A percentile compares a stretch with the other conserved stretches of the same genome.
Evolutionary conservation across 2,329 filamentous ascomycete genomes (phyloP).

Genomic region (Teratosphaeria viscida): DNA sequence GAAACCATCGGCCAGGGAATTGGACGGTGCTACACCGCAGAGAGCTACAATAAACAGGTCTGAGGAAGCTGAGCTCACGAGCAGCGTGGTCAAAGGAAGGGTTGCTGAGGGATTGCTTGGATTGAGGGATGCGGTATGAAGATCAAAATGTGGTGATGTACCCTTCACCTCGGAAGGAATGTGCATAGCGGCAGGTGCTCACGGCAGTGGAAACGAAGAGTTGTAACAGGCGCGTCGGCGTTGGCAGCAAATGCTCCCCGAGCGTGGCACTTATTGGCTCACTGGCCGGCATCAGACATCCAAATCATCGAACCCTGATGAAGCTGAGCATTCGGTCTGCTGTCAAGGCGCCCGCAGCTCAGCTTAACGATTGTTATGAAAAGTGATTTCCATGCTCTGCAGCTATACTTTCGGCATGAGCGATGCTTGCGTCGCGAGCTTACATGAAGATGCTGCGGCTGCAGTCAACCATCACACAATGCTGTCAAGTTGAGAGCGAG

Average conservation of each 20-base stretch:
- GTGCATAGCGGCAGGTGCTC: neutral
- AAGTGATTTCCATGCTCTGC: neutral
- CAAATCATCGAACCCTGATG: neutral
- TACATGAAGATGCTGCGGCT: neutral
- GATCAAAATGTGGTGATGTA: neutral
- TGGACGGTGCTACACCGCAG: constrained; percentile 4
- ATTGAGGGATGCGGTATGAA: constrained; percentile 22
- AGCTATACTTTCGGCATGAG: neutral
- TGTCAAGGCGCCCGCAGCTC: neutral
- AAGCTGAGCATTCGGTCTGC: neutral
- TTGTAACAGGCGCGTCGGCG: neutral
- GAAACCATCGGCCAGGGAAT: constrained; percentile 7
- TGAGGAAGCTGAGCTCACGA: constrained; percentile 28
- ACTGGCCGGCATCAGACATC: neutral
- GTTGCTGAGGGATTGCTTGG: constrained; percentile 46
- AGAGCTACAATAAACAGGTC: neutral
- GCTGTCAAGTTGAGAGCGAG: neutral
- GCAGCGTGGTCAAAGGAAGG: constrained; percentile 38
- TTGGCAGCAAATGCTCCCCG: neutral
- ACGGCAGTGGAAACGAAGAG: neutral
- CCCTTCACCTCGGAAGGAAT: neutral
- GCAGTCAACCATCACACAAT: neutral
- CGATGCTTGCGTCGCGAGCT: neutral
- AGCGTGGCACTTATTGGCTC: neutral
- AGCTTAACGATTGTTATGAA: neutral